Base-by-base conservation (phyloP, 2,329 filamentous ascomycete species). In the Nannizziopsis arthrosporioides region DNA sequence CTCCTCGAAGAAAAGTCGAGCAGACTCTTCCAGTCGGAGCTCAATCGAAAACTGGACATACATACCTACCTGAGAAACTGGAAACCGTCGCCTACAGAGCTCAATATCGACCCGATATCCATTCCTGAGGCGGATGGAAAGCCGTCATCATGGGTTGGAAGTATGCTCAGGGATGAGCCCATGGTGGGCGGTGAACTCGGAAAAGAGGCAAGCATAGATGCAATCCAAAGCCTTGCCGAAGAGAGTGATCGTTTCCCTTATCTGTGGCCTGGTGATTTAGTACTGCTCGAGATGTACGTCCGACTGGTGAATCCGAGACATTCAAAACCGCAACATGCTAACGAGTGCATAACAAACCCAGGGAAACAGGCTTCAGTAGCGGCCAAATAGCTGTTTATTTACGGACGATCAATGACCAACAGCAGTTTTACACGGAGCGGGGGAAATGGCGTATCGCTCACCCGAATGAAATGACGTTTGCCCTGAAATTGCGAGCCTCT, bases 401-500 rank as follows among this genome's bases (percentile, higher is more conserved):
- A 14, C 63, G 61, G 17, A 67, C 68, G 0, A 43, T 69, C 19
- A 59, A 63, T 15, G 63, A 62, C 43, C 67, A 69, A 43, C 61
- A 62, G 45, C 68, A 71, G 43, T 70, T 71, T 38, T 71, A 71
- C 42, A 68, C 64, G 1, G 54, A 57, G 8, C 56, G 63, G 50
- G 68, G 68, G 6, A 68, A 70, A 54, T 71, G 68, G 68, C 61
- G 68, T 4, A 57, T 68, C 15, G 61, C 60, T 31, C 55, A 54
- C 6, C 57, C 67, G 3, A 59, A 55, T 15, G 57, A 62, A 30
- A 59, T 77, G 6, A 67, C 70, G 40, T 78, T 73, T 55, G 65
- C 71, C 8, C 63, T 78, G 9, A 69, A 73, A 42, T 62, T 63
- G 18, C 76, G 74, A 54, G 66, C 74, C 8, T 61, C 71, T 22